Base-by-base conservation (phyloP, 2,329 filamentous ascomycete genomes). In the Fusarium succisae region DNA sequence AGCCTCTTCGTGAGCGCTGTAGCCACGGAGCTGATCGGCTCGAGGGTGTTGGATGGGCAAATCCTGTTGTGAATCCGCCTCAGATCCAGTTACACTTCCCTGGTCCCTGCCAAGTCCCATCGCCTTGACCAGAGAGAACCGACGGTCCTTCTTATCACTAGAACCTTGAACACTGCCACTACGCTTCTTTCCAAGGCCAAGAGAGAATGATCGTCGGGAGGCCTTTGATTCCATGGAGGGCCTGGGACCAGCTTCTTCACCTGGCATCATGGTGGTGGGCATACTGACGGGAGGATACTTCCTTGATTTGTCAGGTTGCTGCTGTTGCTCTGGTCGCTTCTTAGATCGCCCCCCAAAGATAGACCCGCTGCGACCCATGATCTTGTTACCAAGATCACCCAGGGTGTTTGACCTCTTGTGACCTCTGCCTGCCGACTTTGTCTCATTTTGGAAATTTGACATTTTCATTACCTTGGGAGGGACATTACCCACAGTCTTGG, bases 221-320 rank as follows among this genome's bases (percentile, higher is more conserved):
- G 84, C 84, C 72, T 86, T 86, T 7, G 92, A 95, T 74, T 95
- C 93, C 78, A 93, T 90, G 3, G 93, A 95, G 45, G 87, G 86
- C 54, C 93, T 87, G 2, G 79, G 76, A 10, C 76, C 78, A 18
- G 87, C 82, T 58, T 88, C 86, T 44, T 91, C 89, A 39, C 86
- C 87, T 54, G 88, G 87, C 11, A 90, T 85, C 82, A 93, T 90
- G 5, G 90, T 86, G 72, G 92, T 92, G 70, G 92, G 90, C 94
- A 98, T 97, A 84, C 95, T 98, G 54, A 96, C 93, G 8, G 96
- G 96, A 63, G 96, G 96, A 79, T 98, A 97, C 73, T 89, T 92
- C 80, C 90, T 91, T 60, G 89, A 85, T 71, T 91, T 91, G 80
- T 94, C 83, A 91, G 72, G 87, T 84, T 74, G 80, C 66, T 74